phyloP scores from a whole-genome alignment of 2,329 filamentous ascomycete species.

The Falciphora oryzae region DNA sequence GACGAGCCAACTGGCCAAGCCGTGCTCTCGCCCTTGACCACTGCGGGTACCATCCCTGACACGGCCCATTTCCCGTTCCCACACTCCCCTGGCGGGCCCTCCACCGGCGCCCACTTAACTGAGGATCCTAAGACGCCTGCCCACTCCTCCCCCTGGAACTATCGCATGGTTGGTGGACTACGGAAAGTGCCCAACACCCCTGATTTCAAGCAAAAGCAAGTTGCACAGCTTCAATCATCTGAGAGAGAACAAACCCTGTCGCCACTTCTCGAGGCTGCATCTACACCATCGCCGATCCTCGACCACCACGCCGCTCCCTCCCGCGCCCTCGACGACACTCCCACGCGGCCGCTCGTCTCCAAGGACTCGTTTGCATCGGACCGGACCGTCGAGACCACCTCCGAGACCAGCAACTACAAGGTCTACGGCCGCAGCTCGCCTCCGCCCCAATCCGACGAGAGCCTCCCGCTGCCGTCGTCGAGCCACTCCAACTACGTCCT shows the following conservation, averaged over 20 bases:
- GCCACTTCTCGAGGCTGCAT: slow-evolving; percentile 27
- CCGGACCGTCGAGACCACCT: slow-evolving; percentile 37
- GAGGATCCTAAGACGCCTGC: slow-evolving; percentile 30
- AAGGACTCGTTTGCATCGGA: slow-evolving; percentile 35
- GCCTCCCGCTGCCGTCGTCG: slow-evolving; percentile 34
- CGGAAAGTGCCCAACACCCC: slow-evolving; percentile 44
- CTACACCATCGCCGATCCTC: slow-evolving; percentile 14
- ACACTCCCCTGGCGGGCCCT: slow-evolving; percentile 27
- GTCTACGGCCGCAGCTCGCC: slow-evolving; percentile 44
- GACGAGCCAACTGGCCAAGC: slow-evolving; percentile 30
- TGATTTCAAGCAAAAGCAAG: slow-evolving; percentile 37
- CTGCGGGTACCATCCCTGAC: slow-evolving; percentile 35
- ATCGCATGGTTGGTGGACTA: slow-evolving; percentile 48
- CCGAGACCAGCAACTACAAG: slow-evolving; percentile 50
- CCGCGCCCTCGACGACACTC: slow-evolving; percentile 5
- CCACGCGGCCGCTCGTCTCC: slow-evolving; percentile 6
- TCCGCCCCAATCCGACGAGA: slow-evolving; percentile 33
- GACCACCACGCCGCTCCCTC: slow-evolving; percentile 5
- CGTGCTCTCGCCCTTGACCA: slow-evolving; percentile 33
- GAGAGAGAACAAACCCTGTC: slow-evolving; percentile 25
- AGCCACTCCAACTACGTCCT: slow-evolving; percentile 46
- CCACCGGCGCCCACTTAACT: slow-evolving; percentile 23
- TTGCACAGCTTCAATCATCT: slow-evolving; percentile 21
- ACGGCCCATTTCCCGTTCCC: slow-evolving; percentile 31
- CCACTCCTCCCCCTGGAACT: slow-evolving; percentile 46